Conservation (phyloP, 1,284 basidiomycete genomes). For the Hortiboletus rubellus region DNA sequence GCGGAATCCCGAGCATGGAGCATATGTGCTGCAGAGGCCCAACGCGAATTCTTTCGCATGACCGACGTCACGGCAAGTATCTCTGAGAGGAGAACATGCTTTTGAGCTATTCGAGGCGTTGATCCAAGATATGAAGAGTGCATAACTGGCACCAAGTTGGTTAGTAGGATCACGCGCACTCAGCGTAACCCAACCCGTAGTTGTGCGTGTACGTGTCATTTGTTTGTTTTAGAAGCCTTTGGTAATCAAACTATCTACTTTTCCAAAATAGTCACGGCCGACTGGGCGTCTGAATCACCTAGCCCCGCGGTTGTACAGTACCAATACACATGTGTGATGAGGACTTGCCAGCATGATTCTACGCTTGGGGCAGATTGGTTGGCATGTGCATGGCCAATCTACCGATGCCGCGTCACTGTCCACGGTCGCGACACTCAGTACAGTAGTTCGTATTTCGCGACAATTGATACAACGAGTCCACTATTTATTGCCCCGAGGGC, state of each 20-base stretch:
- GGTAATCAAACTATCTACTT: constrained; percentile 19
- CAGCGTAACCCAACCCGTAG: not conserved
- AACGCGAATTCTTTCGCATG: constrained; percentile 97
- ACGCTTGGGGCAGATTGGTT: too few species aligned
- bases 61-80: constrained; percentile 89
- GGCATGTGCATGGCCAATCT: too few species aligned
- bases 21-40: constrained; percentile 72
- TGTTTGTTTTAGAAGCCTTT: constrained; percentile 24
- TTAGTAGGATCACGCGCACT: not conserved
- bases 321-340: too few species aligned
- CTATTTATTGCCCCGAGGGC: constrained; percentile 38
- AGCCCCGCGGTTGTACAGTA: too few species aligned
- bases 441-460: constrained; percentile 8
- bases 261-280: not conserved
- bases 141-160: constrained; percentile 14
- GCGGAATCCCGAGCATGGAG: constrained; percentile 61
- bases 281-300: too few species aligned
- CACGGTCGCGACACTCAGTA: not conserved
- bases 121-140: constrained; percentile 12
- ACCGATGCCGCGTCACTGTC: too few species aligned
- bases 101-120: constrained; percentile 45
- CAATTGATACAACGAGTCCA: constrained; percentile 13
- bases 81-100: constrained; percentile 85
- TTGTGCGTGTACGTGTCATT: constrained; percentile 1
- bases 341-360: too few species aligned